Evolutionary conservation across 2,329 filamentous ascomycete species (phyloP).

Genomic region (Hortaea werneckii): DNA sequence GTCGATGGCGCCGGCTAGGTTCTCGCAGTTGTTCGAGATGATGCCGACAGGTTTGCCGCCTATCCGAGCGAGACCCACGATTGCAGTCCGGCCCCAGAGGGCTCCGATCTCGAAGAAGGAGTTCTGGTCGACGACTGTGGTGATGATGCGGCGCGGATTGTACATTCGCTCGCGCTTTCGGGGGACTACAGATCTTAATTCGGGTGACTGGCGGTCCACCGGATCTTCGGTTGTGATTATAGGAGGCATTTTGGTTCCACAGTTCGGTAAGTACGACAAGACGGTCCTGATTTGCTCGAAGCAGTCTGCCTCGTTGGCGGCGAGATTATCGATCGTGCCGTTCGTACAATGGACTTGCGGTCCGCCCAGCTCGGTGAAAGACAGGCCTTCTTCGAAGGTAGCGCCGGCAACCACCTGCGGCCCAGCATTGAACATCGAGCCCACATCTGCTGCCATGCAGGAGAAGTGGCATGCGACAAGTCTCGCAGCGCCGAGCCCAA

Average conservation of each 20-base stretch:
- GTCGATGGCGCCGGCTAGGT: conserved; percentile 52
- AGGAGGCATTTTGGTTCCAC: conserved; percentile 46
- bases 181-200: conserved; percentile 47
- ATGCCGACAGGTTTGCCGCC: conserved; percentile 49
- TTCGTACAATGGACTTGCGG: conserved; percentile 54
- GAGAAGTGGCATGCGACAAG: conserved; percentile 55
- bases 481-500: conserved; percentile 52
- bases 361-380: conserved; percentile 49
- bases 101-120: conserved; percentile 56
- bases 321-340: conserved; percentile 56
- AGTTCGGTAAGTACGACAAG: conserved; percentile 48
- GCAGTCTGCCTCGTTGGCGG: conserved; percentile 49
- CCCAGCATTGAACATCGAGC: conserved; percentile 53
- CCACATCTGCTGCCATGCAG: conserved; percentile 55
- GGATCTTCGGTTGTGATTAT: conserved; percentile 36
- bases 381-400: conserved; percentile 54
- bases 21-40: conserved; percentile 51
- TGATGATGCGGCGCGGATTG: conserved; percentile 48
- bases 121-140: conserved; percentile 43
- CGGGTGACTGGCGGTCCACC: conserved; percentile 37
- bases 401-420: conserved; percentile 52
- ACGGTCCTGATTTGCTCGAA: conserved; percentile 52
- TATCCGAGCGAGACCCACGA: conserved; percentile 50
- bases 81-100: conserved; percentile 53
- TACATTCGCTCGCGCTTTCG: conserved; percentile 51